phyloP scores from a whole-genome alignment of 2,329 filamentous ascomycete species.

The Apiospora koreana region DNA sequence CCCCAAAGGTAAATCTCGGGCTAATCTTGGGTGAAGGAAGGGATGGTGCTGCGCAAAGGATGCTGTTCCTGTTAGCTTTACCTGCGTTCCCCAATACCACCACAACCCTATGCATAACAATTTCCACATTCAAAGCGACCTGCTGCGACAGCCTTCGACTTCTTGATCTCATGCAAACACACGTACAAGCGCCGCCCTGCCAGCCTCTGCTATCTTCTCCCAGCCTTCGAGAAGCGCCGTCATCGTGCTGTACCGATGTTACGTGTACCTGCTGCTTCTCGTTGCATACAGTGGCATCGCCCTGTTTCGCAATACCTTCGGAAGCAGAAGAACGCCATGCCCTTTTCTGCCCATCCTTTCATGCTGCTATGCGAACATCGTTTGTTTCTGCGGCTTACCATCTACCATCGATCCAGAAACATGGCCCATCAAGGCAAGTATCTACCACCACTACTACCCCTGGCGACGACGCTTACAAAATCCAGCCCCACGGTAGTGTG shows the following conservation, averaged over 20 bases:
- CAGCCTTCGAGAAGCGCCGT: not conserved
- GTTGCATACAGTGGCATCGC: not conserved
- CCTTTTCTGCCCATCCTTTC: not conserved
- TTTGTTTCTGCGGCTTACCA: constrained; percentile 1
- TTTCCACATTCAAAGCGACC: constrained; percentile 5
- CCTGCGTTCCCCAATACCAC: not conserved
- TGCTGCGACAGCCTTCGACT: constrained; percentile 3
- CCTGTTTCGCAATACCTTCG: not conserved
- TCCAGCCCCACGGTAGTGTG: not conserved
- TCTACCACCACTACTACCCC: not conserved
- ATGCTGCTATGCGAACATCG: not conserved
- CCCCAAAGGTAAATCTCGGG: not conserved
- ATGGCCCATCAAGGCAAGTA: not conserved
- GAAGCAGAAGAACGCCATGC: not conserved
- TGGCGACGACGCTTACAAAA: not conserved
- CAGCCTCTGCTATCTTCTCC: not conserved
- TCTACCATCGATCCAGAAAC: constrained; percentile 3
- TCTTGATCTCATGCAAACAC: not conserved
- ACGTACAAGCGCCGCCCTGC: not conserved
- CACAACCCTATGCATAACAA: constrained; percentile 9
- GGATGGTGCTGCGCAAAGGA: not conserved
- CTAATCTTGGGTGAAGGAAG: constrained; percentile 8
- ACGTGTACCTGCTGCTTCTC: not conserved
- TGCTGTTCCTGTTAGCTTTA: not conserved
- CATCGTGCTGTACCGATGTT: not conserved